These are phyloP conservation scores for Aspergillus bridgeri DNA, from an alignment of 495 filamentous ascomycete species.

Conservation along the genomic window DNA sequence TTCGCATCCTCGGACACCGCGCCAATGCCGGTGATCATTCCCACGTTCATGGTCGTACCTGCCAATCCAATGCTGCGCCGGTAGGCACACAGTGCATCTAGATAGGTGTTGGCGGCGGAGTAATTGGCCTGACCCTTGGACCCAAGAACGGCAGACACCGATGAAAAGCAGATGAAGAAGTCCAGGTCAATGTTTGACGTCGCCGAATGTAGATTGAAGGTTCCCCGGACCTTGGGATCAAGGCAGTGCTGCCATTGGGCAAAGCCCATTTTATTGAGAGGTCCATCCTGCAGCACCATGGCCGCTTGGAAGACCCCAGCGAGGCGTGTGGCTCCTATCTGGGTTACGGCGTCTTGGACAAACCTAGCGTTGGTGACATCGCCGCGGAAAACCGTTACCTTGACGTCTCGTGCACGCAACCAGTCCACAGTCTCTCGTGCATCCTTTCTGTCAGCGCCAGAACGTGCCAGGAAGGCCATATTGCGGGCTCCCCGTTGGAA, in stretches of 20 bases:
- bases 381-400: background rate
- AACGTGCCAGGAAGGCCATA: background rate
- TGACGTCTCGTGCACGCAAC: background rate
- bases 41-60: slow-evolving; percentile 33
- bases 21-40: background rate
- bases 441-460: background rate
- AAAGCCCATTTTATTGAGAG: background rate
- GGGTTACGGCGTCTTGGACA: background rate
- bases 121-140: slow-evolving; percentile 31
- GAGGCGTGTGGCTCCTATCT: background rate
- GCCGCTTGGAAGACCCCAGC: background rate
- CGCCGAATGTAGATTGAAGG: background rate
- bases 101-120: slow-evolving; percentile 25
- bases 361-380: background rate
- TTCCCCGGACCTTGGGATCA: background rate
- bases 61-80: slow-evolving; percentile 20
- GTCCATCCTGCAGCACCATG: background rate
- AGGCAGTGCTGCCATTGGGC: background rate
- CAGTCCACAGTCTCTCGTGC: background rate
- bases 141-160: slow-evolving; percentile 26
- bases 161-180: slow-evolving; percentile 47
- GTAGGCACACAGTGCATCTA: slow-evolving; percentile 29
- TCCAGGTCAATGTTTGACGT: slow-evolving; percentile 23
- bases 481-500: background rate
- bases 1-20: background rate